These are phyloP conservation scores for Apostasia shenzhenica DNA, from an alignment of 106 monocot genomes.

Conservation along the genomic window DNA sequence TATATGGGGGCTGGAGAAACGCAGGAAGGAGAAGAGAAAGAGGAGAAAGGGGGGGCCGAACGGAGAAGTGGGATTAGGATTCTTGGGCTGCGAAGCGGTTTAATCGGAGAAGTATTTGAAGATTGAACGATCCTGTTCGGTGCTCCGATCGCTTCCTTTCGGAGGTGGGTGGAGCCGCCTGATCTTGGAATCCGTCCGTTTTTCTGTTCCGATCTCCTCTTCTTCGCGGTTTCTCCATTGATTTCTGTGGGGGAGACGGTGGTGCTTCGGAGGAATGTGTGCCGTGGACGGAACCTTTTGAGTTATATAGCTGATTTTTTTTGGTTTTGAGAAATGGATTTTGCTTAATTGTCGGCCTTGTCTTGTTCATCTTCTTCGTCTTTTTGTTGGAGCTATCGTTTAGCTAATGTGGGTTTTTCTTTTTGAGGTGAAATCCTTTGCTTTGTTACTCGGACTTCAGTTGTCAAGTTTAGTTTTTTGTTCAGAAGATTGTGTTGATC, in stretches of 20 bases:
- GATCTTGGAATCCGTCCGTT: neutral
- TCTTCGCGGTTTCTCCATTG: neutral
- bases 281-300: constrained; percentile 19
- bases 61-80: neutral
- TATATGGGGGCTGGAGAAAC: neutral
- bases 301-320: neutral
- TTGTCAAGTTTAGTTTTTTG: neutral
- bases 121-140: neutral
- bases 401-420: constrained; percentile 1
- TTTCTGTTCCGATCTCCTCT: neutral
- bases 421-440: constrained; percentile 6
- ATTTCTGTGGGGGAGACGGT: constrained; percentile 4
- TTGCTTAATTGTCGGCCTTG: neutral
- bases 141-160: constrained; percentile 1
- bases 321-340: constrained; percentile 10
- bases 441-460: neutral
- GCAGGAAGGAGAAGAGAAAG: neutral
- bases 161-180: neutral
- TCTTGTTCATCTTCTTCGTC: neutral
- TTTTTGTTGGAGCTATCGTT: neutral
- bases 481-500: neutral
- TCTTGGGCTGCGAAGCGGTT: neutral
- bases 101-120: constrained; percentile 6
- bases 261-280: constrained; percentile 9
- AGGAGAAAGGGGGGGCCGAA: neutral